Base-by-base conservation (phyloP, 2,329 filamentous ascomycete species). In the Eurotiales sp. region DNA sequence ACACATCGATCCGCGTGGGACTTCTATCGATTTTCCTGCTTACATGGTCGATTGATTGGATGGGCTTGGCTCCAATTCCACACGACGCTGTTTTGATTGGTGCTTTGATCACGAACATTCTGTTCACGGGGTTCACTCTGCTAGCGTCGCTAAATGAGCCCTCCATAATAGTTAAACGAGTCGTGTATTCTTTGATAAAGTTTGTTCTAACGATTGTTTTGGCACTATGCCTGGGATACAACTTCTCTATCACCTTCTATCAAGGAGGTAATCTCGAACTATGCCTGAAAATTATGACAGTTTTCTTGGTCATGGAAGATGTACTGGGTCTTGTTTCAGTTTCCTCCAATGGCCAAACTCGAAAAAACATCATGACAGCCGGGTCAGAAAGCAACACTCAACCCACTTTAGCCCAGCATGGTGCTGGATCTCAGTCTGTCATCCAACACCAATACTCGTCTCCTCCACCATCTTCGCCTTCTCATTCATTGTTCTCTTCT, bases 231-330 rank as follows among this genome's bases (percentile, higher is more conserved):
- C 15, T 50, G 19, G 43, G 52, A 17, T 54, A 39, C n/a, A 44
- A 49, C n/a, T 49, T 53, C 25, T 49, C 51, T 27, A 37, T 22
- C 11, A 39, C 34, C 40, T 30, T 47, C 25, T 60, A 30, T 61
- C 65, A 50, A 29, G 59, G 64, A 23, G 61, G 66, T 34, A 67
- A 67, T 42, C 69, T 72, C 46, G 68, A 73, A 50, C 61, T 64
- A 43, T 71, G 69, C 46, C 69, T 69, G 17, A 69, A 69, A 51
- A 55, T 65, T 14, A 61, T 73, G 25, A 56, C 72, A 42, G 54
- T 64, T 15, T 71, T 73, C 34, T 71, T 73, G 65, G 59, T 61
- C 14, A 61, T 62, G 4, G 70, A 73, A 43, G 70, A 73, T 49
- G 58, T 61, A n/a, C 50, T 72, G 45, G 59, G 59, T 8, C 21